A percentile compares a stretch with the other conserved stretches of the same genome.
phyloP scores from a whole-genome alignment of 768 basidiomycete genomes.

The Mycena metata region DNA sequence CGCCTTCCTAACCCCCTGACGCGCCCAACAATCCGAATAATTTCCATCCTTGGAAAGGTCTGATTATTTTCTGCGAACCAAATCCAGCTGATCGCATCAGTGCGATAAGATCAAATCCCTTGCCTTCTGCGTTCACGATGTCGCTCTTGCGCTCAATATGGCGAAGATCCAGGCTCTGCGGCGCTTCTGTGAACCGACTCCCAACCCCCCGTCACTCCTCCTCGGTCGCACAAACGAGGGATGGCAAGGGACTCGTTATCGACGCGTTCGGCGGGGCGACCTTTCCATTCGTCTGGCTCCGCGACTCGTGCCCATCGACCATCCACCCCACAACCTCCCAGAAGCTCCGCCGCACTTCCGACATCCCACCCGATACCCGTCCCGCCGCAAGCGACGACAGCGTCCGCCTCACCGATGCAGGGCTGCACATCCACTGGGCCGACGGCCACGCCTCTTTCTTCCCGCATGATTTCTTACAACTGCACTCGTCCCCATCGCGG shows the following conservation, averaged over 20 bases:
- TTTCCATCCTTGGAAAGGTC: no score
- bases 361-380: slow-evolving; percentile 58
- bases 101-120: no score
- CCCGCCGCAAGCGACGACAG: slow-evolving; percentile 45
- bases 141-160: not conserved
- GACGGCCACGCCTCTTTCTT: slow-evolving; percentile 75
- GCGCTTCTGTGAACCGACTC: no score
- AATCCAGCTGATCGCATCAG: no score
- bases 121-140: not conserved
- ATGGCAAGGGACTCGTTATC: slow-evolving; percentile 46
- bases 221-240: slow-evolving; percentile 22
- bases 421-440: slow-evolving; percentile 67
- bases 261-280: slow-evolving; percentile 56
- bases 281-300: slow-evolving; percentile 83
- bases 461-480: slow-evolving; percentile 59
- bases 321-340: slow-evolving; percentile 85
- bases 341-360: slow-evolving; percentile 79
- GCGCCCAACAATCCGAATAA: no score
- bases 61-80: no score
- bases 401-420: slow-evolving; percentile 57
- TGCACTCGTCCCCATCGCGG: slow-evolving; percentile 56
- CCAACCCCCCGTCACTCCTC: slow-evolving; percentile 10
- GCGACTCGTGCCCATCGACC: slow-evolving; percentile 85
- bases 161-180: not conserved
- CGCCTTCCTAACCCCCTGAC: no score